Evolutionary conservation across 495 filamentous ascomycete species (phyloP).

Genomic region (Aspergillus saccharolyticus): DNA sequence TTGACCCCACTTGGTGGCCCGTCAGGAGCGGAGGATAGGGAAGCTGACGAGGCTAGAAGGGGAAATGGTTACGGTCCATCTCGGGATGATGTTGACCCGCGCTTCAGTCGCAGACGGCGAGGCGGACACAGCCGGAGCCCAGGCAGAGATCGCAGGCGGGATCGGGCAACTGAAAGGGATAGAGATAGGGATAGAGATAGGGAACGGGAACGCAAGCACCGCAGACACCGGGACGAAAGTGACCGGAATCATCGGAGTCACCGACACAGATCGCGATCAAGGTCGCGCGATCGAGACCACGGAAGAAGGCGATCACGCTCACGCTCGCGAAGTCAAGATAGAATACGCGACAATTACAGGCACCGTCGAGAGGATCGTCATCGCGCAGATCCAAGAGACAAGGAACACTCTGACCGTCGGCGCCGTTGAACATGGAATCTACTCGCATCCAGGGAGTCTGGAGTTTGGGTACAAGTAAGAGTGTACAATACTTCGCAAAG

Average conservation of each 20-base stretch:
- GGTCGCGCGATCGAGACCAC: slow-evolving; percentile 22
- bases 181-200: slow-evolving; percentile 31
- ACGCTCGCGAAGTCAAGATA: slow-evolving; percentile 25
- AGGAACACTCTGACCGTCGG: slow-evolving; percentile 19
- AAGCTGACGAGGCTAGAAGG: slow-evolving; percentile 18
- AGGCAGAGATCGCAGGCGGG: slow-evolving; percentile 25
- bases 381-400: slow-evolving; percentile 23
- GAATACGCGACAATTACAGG: slow-evolving; percentile 20
- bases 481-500: slow-evolving; percentile 10
- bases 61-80: slow-evolving; percentile 24
- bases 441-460: slow-evolving; percentile 3
- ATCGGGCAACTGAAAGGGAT: slow-evolving; percentile 24
- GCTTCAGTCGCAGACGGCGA: slow-evolving; percentile 24
- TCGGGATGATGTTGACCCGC: slow-evolving; percentile 19
- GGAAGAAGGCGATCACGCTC: slow-evolving; percentile 1
- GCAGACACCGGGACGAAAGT: slow-evolving; percentile 31
- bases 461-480: slow-evolving; percentile 12
- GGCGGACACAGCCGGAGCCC: slow-evolving; percentile 33
- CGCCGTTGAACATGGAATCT: background rate
- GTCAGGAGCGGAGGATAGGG: slow-evolving; percentile 11
- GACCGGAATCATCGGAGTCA: slow-evolving; percentile 33
- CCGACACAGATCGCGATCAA: slow-evolving; percentile 31
- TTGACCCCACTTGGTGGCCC: slow-evolving; percentile 32
- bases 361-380: slow-evolving; percentile 26
- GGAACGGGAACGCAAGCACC: slow-evolving; percentile 33